Evolutionary conservation across 192 early-diverging fungal genomes (phyloP).

Genomic region (Gonapodya prolifera): DNA sequence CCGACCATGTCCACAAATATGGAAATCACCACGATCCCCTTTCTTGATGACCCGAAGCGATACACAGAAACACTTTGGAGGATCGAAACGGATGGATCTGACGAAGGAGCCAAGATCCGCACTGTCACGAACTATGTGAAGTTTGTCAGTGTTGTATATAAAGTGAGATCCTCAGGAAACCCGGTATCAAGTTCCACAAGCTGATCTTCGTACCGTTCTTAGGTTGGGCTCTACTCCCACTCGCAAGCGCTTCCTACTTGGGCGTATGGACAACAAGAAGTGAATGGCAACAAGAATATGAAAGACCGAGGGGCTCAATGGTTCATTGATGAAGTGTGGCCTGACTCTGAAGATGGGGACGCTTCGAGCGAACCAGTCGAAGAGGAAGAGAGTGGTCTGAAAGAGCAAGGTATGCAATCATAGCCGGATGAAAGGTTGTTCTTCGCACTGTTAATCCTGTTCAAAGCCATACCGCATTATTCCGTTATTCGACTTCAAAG

Average conservation of each 20-base stretch:
- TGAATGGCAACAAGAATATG: slow-evolving; percentile 85
- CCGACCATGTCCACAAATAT: slow-evolving; percentile 51
- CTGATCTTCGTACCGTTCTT: not conserved
- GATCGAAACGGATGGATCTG: slow-evolving; percentile 30
- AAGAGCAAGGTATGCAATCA: not conserved
- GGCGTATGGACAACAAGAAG: slow-evolving; percentile 77
- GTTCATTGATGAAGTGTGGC: slow-evolving; percentile 60
- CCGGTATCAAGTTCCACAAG: no score
- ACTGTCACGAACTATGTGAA: slow-evolving; percentile 51
- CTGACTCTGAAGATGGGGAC: slow-evolving; percentile 17
- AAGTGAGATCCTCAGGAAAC: slow-evolving; percentile 10
- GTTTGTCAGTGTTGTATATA: slow-evolving; percentile 62
- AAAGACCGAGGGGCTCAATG: slow-evolving; percentile 61
- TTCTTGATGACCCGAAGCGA: slow-evolving; percentile 40
- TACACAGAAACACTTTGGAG: slow-evolving; percentile 51
- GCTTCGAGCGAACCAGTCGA: not conserved
- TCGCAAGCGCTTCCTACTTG: slow-evolving; percentile 62
- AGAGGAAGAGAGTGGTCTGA: not conserved
- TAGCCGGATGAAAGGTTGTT: no score
- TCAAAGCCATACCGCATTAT: not conserved
- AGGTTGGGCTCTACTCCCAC: slow-evolving; percentile 66
- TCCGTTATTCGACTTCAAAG: not conserved
- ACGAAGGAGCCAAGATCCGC: slow-evolving; percentile 32
- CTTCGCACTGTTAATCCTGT: no score
- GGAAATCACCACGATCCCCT: slow-evolving; percentile 50